These are phyloP conservation scores for Pleurotus citrinopileatus DNA, from an alignment of 768 basidiomycete species.

Conservation along the genomic window DNA sequence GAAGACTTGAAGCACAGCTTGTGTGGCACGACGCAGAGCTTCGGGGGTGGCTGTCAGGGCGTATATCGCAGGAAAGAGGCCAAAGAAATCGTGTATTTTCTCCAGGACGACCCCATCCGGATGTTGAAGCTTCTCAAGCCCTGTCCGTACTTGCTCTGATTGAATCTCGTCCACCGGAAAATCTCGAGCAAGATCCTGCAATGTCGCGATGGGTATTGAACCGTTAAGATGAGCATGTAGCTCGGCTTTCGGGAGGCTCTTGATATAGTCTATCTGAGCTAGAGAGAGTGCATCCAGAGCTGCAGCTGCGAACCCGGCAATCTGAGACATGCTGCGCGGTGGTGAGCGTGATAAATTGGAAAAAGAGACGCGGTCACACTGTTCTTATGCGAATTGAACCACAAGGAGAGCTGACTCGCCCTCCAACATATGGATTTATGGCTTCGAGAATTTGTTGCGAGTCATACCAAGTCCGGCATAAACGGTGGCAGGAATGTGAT, in stretches of 20 bases:
- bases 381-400: neutral
- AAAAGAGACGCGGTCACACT: no score
- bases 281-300: slow-evolving; percentile 55
- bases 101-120: slow-evolving; percentile 41
- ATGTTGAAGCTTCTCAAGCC: slow-evolving; percentile 31
- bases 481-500: no score
- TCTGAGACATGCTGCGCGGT: slow-evolving; percentile 3
- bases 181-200: slow-evolving; percentile 59
- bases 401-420: neutral
- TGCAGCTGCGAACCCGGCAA: slow-evolving; percentile 41
- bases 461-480: no score
- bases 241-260: slow-evolving; percentile 73
- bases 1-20: slow-evolving; percentile 65
- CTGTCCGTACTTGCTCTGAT: slow-evolving; percentile 26
- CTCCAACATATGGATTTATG: no score
- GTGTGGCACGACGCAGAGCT: slow-evolving; percentile 52
- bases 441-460: no score
- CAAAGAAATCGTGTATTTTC: slow-evolving; percentile 71
- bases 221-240: slow-evolving; percentile 87
- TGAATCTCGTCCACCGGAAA: slow-evolving; percentile 14
- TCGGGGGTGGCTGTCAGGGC: slow-evolving; percentile 63
- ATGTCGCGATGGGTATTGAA: slow-evolving; percentile 65
- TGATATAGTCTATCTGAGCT: slow-evolving; percentile 56
- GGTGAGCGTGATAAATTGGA: no score
- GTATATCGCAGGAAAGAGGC: slow-evolving; percentile 76